Conservation (phyloP, 371 early-diverging fungal species). For the Smittium culicis region DNA sequence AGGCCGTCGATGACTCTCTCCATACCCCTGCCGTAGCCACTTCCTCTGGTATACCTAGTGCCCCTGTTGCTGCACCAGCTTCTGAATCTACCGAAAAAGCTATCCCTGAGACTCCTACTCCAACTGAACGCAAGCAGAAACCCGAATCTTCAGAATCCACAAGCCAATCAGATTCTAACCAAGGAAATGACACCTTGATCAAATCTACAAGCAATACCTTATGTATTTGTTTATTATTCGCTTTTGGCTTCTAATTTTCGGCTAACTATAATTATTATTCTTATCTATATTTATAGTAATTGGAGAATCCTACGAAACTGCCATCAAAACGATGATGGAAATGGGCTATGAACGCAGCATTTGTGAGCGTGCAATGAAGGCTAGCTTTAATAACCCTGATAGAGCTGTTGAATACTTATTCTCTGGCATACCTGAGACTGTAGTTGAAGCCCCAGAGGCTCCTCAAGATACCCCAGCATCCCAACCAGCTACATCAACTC, state of each 20-base stretch:
- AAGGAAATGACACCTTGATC: too few species aligned
- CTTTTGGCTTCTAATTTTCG: too few species aligned
- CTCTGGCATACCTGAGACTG: constrained; percentile 40
- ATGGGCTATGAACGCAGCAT: constrained; percentile 89
- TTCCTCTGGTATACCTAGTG: constrained; percentile 19
- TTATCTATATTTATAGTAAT: constrained; percentile 49
- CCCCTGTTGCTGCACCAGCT: constrained; percentile 23
- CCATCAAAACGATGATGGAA: constrained; percentile 75
- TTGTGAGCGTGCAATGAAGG: constrained; percentile 79
- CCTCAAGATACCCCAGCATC: constrained; percentile 11
- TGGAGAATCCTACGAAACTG: constrained; percentile 57
- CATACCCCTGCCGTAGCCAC: constrained; percentile 15
- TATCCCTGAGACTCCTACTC: constrained; percentile 23
- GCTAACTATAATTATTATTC: too few species aligned
- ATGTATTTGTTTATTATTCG: not conserved
- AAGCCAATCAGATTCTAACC: not conserved
- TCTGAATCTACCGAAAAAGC: constrained; percentile 16
- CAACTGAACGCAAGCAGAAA: constrained; percentile 17
- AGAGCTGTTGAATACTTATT: constrained; percentile 92
- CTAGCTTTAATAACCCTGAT: constrained; percentile 93
- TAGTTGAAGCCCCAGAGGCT: constrained; percentile 22
- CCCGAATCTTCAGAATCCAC: not conserved
- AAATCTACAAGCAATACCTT: too few species aligned
- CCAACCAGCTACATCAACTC: not conserved
- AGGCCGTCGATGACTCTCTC: not conserved